These are phyloP conservation scores for Boletellus ananas DNA, from an alignment of 768 basidiomycete species.

Conservation along the genomic window DNA sequence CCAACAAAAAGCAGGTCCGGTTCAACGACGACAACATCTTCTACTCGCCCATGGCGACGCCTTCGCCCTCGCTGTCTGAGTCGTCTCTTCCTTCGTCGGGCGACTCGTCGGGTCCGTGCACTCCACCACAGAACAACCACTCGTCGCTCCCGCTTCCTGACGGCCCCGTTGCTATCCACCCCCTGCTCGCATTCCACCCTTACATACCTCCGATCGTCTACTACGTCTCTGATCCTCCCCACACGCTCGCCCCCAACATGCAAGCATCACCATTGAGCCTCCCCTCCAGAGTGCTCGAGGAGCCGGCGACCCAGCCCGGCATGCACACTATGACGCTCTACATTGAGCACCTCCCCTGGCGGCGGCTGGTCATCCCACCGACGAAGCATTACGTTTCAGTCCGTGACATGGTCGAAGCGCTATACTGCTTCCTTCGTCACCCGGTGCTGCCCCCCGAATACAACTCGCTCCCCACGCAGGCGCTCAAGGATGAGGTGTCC, in stretches of 20 bases:
- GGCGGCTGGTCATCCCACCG: slow-evolving; percentile 30
- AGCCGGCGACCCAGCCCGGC: slow-evolving; percentile 31
- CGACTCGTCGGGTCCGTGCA: slow-evolving; percentile 27
- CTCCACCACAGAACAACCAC: slow-evolving; percentile 27
- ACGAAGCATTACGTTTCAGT: slow-evolving; percentile 34
- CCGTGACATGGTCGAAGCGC: slow-evolving; percentile 45
- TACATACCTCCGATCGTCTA: slow-evolving; percentile 18
- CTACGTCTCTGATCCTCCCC: slow-evolving; percentile 18
- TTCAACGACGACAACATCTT: slow-evolving; percentile 33
- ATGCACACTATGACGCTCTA: slow-evolving; percentile 29
- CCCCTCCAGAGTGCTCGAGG: slow-evolving; percentile 20
- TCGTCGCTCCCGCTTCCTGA: slow-evolving; percentile 18
- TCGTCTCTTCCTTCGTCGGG: slow-evolving; percentile 31
- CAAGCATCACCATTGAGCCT: slow-evolving; percentile 26
- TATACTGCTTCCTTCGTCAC: slow-evolving; percentile 43
- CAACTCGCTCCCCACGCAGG: slow-evolving; percentile 29
- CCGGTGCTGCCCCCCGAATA: slow-evolving; percentile 41
- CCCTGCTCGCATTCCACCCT: slow-evolving; percentile 29
- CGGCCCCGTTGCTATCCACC: slow-evolving; percentile 30
- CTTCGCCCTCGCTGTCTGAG: slow-evolving; percentile 25
- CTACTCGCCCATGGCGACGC: slow-evolving; percentile 23
- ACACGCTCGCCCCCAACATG: slow-evolving; percentile 19
- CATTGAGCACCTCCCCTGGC: slow-evolving; percentile 34
- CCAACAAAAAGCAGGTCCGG: slow-evolving; percentile 26
- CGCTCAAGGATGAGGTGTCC: slow-evolving; percentile 35